A percentile compares a stretch with the other conserved stretches of the same genome.
Evolutionary conservation across 139 green algal species (phyloP).

Genomic region (Zygnema cylindricum): DNA sequence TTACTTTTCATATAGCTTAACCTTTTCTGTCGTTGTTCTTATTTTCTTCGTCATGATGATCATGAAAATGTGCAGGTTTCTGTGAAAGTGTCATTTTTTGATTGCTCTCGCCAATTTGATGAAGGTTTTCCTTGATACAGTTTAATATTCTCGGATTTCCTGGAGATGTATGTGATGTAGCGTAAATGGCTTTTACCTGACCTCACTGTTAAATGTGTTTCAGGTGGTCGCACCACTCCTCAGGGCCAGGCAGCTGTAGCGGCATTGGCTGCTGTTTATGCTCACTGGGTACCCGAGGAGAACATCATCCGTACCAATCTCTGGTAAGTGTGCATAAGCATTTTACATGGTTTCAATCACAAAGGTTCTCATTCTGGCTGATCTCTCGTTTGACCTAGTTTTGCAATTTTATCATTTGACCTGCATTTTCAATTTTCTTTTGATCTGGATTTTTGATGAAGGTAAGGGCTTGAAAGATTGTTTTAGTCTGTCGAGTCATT

Average conservation of each 20-base stretch:
- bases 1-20: background rate
- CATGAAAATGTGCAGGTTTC: too few relatives aligned
- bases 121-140: too few relatives aligned
- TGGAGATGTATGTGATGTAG: too few relatives aligned
- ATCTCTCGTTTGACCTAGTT: background rate
- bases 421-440: background rate
- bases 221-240: constrained; percentile 78
- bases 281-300: constrained; percentile 93
- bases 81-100: too few relatives aligned
- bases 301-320: constrained; percentile 94
- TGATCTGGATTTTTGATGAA: background rate
- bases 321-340: constrained; percentile 53
- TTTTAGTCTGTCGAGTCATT: too few relatives aligned
- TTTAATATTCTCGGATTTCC: too few relatives aligned
- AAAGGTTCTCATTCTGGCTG: background rate
- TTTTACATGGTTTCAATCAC: background rate
- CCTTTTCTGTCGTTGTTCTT: too few relatives aligned
- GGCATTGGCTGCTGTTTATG: constrained; percentile 74
- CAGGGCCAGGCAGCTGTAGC: constrained; percentile 66
- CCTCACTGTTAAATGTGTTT: too few relatives aligned
- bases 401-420: constrained; percentile 3
- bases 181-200: too few relatives aligned
- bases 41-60: too few relatives aligned
- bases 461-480: too few relatives aligned
- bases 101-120: too few relatives aligned